Percentiles rank a stretch among this genome's conserved stretches.
Evolutionary conservation across 1,284 basidiomycete species (phyloP).

Genomic region (Blastosporella zonata): DNA sequence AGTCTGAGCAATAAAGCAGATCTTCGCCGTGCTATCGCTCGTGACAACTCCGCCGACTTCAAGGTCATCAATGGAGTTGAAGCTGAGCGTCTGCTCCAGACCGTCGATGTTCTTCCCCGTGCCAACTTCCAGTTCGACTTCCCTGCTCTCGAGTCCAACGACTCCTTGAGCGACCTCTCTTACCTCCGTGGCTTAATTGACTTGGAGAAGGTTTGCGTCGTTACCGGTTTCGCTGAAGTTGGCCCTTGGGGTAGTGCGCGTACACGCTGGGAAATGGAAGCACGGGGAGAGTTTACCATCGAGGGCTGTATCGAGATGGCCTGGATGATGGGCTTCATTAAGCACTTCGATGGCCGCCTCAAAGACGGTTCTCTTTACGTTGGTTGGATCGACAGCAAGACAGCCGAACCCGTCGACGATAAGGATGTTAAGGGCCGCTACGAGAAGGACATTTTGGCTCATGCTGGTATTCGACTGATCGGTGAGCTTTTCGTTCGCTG

Average conservation of each 20-base stretch:
- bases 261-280: conserved; percentile 99
- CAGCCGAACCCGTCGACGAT: conserved; percentile 96
- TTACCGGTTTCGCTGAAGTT: conserved; percentile 96
- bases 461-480: conserved; percentile 95
- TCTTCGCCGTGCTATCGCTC: conserved; percentile 87
- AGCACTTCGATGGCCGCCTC: conserved; percentile 95
- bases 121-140: conserved; percentile 97
- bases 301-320: conserved; percentile 99
- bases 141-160: conserved; percentile 72
- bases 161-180: conserved; percentile 68
- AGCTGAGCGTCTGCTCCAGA: conserved; percentile 92
- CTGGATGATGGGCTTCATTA: conserved; percentile 99
- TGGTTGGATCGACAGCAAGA: conserved; percentile 96
- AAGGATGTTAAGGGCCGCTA: conserved; percentile 94
- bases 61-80: conserved; percentile 88
- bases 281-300: conserved; percentile 89
- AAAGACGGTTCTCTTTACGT: conserved; percentile 92
- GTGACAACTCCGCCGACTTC: conserved; percentile 95
- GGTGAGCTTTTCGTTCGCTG: conserved; percentile 49
- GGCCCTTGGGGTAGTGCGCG: conserved; percentile 98
- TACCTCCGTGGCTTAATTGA: conserved; percentile 87
- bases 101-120: conserved; percentile 89
- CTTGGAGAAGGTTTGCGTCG: conserved; percentile 92
- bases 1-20: conserved; percentile 81
- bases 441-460: conserved; percentile 90